phyloP scores from a whole-genome alignment of 495 filamentous ascomycete species.

The Penicillium coffeae region DNA sequence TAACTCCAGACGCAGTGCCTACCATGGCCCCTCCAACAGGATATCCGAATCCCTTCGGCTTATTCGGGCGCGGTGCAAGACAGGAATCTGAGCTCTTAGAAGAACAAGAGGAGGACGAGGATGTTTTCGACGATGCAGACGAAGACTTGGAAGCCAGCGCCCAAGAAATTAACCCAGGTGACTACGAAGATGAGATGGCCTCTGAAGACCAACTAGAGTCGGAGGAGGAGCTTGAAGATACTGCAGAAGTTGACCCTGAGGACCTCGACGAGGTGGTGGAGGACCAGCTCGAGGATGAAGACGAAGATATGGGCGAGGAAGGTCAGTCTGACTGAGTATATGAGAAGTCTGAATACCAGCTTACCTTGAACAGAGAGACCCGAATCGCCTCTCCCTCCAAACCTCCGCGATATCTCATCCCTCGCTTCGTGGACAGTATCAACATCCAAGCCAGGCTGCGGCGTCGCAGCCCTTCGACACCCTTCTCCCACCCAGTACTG shows the following conservation, averaged over 20 bases:
- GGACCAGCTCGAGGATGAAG: conserved; percentile 33
- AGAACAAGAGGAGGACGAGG: conserved; percentile 9
- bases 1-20: conserved; percentile 19
- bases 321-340: too few species aligned
- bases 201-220: conserved; percentile 13
- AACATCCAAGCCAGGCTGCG: conserved; percentile 87
- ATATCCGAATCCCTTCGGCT: conserved; percentile 26
- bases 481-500: conserved; percentile 80
- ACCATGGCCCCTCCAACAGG: conserved; percentile 19
- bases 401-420: conserved; percentile 87
- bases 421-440: conserved; percentile 91
- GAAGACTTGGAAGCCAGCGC: conserved; percentile 16
- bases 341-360: too few species aligned
- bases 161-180: conserved; percentile 6
- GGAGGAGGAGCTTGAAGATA: conserved; percentile 17
- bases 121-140: conserved; percentile 6
- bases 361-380: conserved; percentile 26
- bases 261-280: conserved; percentile 41
- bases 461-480: conserved; percentile 76
- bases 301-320: conserved; percentile 40
- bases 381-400: conserved; percentile 36
- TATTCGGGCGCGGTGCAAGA: conserved; percentile 33
- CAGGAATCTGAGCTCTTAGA: conserved; percentile 11
- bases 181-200: conserved; percentile 11
- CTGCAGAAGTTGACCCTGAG: conserved; percentile 27